Conservation (phyloP, 164 flowering plant genomes). For the Macadamia tetraphylla region DNA sequence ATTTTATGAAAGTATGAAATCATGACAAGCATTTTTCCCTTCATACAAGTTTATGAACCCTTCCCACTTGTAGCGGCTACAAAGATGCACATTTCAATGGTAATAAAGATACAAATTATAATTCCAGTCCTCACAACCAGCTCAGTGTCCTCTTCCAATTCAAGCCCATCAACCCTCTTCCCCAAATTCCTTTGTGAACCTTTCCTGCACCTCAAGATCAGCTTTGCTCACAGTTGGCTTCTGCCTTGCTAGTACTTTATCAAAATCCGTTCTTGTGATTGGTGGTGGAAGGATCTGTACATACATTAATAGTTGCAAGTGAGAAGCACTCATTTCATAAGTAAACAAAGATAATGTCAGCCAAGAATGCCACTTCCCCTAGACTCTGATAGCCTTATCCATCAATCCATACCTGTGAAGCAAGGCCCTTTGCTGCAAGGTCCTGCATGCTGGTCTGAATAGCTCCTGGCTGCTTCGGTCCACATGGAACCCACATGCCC, state of each 20-base stretch:
- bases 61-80: too few relatives aligned
- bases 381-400: not conserved
- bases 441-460: conserved; percentile 88
- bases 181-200: conserved; percentile 93
- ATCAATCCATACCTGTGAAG: conserved; percentile 51
- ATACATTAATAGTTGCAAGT: not conserved
- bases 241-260: conserved; percentile 91
- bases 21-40: not conserved
- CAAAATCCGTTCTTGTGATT: conserved; percentile 75
- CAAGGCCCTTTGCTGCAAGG: conserved; percentile 80
- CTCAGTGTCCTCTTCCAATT: not conserved
- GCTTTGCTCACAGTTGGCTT: conserved; percentile 94
- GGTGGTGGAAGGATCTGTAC: conserved; percentile 92
- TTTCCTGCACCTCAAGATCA: conserved; percentile 93
- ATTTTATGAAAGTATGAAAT: not conserved
- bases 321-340: too few relatives aligned
- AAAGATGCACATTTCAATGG: not conserved
- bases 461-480: conserved; percentile 89
- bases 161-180: conserved; percentile 75
- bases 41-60: not conserved
- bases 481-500: conserved; percentile 90
- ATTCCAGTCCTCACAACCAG: not conserved
- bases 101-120: not conserved
- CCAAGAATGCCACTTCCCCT: not conserved
- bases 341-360: too few relatives aligned